phyloP scores from a whole-genome alignment of 1,284 basidiomycete species.

The Ustilago shanxiensis region DNA sequence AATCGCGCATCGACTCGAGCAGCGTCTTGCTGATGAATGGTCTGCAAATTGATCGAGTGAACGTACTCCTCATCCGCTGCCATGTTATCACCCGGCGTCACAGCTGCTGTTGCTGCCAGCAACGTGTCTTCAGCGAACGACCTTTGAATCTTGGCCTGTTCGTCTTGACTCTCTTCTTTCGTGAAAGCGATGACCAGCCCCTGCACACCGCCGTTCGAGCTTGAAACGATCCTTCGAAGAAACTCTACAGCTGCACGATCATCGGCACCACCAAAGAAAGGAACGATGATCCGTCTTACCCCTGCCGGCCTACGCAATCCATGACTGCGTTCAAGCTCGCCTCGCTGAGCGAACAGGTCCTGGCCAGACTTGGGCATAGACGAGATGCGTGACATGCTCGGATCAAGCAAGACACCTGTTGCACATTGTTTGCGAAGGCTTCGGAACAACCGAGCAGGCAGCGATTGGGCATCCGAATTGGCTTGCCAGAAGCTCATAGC shows the following conservation, averaged over 20 bases:
- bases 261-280: slow-evolving; percentile 56
- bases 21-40: slow-evolving; percentile 45
- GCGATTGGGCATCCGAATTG: slow-evolving; percentile 42
- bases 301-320: slow-evolving; percentile 22
- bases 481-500: slow-evolving; percentile 40
- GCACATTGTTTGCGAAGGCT: slow-evolving; percentile 34
- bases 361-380: neutral
- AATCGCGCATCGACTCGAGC: slow-evolving; percentile 41
- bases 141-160: neutral
- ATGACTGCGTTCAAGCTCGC: slow-evolving; percentile 23
- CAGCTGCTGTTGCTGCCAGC: slow-evolving; percentile 4
- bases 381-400: slow-evolving; percentile 25
- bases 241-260: slow-evolving; percentile 53
- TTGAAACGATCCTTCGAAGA: slow-evolving; percentile 26
- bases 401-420: slow-evolving; percentile 47
- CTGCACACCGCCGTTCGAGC: slow-evolving; percentile 30
- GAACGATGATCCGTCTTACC: slow-evolving; percentile 38
- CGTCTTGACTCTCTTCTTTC: neutral
- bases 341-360: neutral
- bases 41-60: slow-evolving; percentile 47
- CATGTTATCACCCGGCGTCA: slow-evolving; percentile 1
- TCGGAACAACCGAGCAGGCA: slow-evolving; percentile 41
- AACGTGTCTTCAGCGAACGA: neutral
- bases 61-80: slow-evolving; percentile 30
- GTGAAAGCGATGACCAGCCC: slow-evolving; percentile 41